Base-by-base conservation (phyloP, 2,329 filamentous ascomycete genomes). In the Sarocladium kiliense region DNA sequence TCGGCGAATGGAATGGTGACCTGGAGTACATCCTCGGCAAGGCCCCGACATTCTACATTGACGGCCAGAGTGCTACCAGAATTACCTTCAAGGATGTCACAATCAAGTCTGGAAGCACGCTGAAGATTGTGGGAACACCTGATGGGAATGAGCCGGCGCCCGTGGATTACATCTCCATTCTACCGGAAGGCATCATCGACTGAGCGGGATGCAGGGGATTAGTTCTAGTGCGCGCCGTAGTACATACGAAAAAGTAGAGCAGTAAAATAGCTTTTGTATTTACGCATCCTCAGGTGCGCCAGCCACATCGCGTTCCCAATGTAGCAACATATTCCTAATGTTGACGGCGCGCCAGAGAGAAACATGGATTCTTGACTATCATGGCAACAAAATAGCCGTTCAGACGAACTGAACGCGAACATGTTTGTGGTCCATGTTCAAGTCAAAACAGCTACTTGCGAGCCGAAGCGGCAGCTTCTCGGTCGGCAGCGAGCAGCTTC, bases 41-140 rank as follows among this genome's bases (percentile, higher is more conserved):
- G 61, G 78, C 77, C 23, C 76, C 78, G 0, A 82, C 79, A 2
- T 71, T 74, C 3, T 81, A 81, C 57, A 66, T 88, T 2, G 85
- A 89, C 62, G 85, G 82, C 0, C 83, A 87, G 63, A 83, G 84
- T 1, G 85, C 85, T 3, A 81, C 78, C 4, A 71, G 86, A 3
- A 74, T 86, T 37, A 86, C 80, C 0, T 88, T 87, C 58, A 65
- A 66, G 11, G 68, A 66, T 0, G 71, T 87, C 0, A 62, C 71
- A 16, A 68, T 86, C 6, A 61, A 65, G 37, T 75, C 73, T 55
- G 83, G 82, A 0, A 78, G 81, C 59, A 62, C 66, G 54, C 59
- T 87, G 54, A 79, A 72, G 60, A 75, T 87, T 57, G 74, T 80
- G 2, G 84, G 85, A 0, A 71, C 61, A 27, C 77, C 85, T 0